Conservation (phyloP, 148 eudicot species). For the Amaranthus hypochondriacus region DNA sequence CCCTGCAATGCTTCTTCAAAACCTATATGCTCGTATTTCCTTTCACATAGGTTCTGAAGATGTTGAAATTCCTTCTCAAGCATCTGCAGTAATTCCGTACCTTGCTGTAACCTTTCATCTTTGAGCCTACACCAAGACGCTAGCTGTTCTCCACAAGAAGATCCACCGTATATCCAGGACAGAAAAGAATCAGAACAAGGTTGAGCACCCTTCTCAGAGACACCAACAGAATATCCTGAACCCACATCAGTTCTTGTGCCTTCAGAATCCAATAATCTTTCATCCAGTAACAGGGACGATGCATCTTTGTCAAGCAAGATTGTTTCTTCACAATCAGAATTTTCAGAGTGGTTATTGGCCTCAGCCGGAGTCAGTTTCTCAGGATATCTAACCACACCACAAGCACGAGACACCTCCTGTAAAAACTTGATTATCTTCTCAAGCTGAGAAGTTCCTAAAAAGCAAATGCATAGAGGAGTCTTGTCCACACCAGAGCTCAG, state of each 20-base stretch:
- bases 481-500: slow-evolving; percentile 60
- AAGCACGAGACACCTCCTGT: slow-evolving; percentile 64
- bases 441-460: slow-evolving; percentile 66
- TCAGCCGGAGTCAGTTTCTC: slow-evolving; percentile 55
- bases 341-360: slow-evolving; percentile 28
- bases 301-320: slow-evolving; percentile 55
- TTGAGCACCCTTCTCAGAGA: slow-evolving; percentile 24
- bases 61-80: slow-evolving; percentile 71
- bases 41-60: slow-evolving; percentile 69
- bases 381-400: slow-evolving; percentile 60
- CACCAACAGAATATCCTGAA: slow-evolving; percentile 21
- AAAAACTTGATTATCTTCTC: slow-evolving; percentile 60
- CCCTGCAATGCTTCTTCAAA: slow-evolving; percentile 83
- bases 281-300: slow-evolving; percentile 62
- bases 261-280: slow-evolving; percentile 41
- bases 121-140: slow-evolving; percentile 50
- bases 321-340: slow-evolving; percentile 41
- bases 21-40: slow-evolving; percentile 58
- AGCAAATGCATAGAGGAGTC: slow-evolving; percentile 83
- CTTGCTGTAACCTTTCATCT: slow-evolving; percentile 72
- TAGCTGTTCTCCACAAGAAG: slow-evolving; percentile 48
- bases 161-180: slow-evolving; percentile 76
- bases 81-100: slow-evolving; percentile 52
- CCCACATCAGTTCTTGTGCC: slow-evolving; percentile 24
- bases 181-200: slow-evolving; percentile 54